Evolutionary conservation across 1,139 yeast genomes (phyloP), one percentile per base, ranked within the genome.

Genomic region (Lodderomyces beijingensis): DNA sequence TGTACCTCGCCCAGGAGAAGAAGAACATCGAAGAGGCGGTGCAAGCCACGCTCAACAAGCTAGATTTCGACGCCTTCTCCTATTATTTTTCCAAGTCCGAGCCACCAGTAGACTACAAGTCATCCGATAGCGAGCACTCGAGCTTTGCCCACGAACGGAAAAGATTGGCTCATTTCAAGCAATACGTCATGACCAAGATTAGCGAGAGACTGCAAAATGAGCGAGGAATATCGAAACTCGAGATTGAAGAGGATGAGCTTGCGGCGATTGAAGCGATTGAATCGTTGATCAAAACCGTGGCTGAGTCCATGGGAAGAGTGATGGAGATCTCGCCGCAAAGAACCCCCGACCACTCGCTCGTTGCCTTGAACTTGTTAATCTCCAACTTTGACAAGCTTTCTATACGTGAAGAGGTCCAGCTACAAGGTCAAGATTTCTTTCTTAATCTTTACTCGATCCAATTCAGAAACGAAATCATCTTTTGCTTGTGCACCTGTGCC

Each of bases 231-330:
- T 50, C 65, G 2, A 34, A 32, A 16, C 16, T 34, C 21, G 56
- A 55, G 16, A 54, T 55, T 16, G 53, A 48, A 21, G 58, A 55
- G 27, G 59, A 53, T 34, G 46, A 57, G 1, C 51, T 57, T 8
- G 55, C 74, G 33, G 65, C 65, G 24, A 48, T 78, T 10, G 50
- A 60, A 11, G 62, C 67, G 25, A 79, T 85, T 3, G 91, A 86
- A 45, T 62, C 69, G 1, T 71, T 86, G 38, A 61, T 88, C 27
- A 79, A 79, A 43, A 74, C 86, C 19, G 72, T 82, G 3, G 85
- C 88, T 19, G 97, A 89, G 55, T 73, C 91, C 1, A 66, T 87
- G 5, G 83, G 94, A 3, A 68, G 97, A 48, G 67, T 82, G 5
- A 71, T 86, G 49, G 96, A 87, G 48, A 59, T 89, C 33, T 69